Evolutionary conservation across 1,284 basidiomycete species (phyloP).

Genomic region (Pyrrhoderma lamaoense): DNA sequence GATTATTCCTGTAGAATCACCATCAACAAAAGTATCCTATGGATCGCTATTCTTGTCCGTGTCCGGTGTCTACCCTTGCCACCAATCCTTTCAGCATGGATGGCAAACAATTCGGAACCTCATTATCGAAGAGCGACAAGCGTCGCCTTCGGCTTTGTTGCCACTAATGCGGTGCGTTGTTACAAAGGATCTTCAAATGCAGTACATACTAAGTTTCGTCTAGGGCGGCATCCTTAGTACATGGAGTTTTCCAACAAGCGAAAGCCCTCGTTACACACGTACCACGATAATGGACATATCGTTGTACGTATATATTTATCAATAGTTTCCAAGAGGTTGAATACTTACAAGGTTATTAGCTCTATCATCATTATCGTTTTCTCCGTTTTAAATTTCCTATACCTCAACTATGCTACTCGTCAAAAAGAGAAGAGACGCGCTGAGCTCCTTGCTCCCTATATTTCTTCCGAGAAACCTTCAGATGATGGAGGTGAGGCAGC

Average conservation of each 20-base stretch:
- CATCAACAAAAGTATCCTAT: constrained; percentile 10
- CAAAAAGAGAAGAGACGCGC: constrained; percentile 23
- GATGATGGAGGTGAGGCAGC: constrained; percentile 21
- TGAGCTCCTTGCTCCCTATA: constrained; percentile 29
- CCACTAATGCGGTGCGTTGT: constrained; percentile 16
- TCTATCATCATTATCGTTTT: constrained; percentile 25
- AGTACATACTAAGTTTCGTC: not conserved
- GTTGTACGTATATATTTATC: constrained; percentile 26
- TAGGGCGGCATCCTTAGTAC: constrained; percentile 37
- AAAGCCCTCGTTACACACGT: constrained; percentile 30
- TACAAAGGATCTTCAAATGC: not conserved
- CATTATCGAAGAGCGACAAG: constrained; percentile 18
- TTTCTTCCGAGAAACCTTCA: constrained; percentile 1
- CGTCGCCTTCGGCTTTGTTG: constrained; percentile 17
- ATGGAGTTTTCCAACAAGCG: constrained; percentile 33
- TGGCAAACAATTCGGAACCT: constrained; percentile 19
- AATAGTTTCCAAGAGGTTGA: not conserved
- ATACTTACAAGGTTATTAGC: constrained; percentile 17
- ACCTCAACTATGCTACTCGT: constrained; percentile 27
- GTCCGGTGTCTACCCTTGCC: constrained; percentile 15
- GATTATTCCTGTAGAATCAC: constrained; percentile 6
- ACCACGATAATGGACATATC: constrained; percentile 31
- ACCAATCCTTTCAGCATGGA: constrained; percentile 17
- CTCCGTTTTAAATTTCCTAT: constrained; percentile 24
- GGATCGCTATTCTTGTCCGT: constrained; percentile 19